These are phyloP conservation scores for Pisolithus sp. DNA, from an alignment of 768 basidiomycete genomes.

Conservation along the genomic window DNA sequence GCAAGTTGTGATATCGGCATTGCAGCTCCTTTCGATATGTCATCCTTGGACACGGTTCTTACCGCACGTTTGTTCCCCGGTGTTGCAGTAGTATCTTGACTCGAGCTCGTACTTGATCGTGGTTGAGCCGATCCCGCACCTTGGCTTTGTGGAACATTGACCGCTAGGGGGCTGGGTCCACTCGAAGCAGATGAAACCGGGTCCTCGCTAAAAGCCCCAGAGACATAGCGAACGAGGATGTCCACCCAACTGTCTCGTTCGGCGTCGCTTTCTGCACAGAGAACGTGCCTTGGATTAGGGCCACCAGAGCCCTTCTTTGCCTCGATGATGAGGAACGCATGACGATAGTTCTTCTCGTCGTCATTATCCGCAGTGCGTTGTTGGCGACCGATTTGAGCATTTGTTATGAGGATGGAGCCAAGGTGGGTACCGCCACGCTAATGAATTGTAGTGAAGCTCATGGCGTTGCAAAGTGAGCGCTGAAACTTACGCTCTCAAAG, in stretches of 20 bases:
- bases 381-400: slow-evolving; percentile 94
- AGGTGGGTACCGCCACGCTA: slow-evolving; percentile 88
- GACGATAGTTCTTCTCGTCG: slow-evolving; percentile 91
- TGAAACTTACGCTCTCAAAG: slow-evolving; percentile 82
- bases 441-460: slow-evolving; percentile 9
- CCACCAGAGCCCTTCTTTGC: slow-evolving; percentile 67
- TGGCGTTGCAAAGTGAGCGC: slow-evolving; percentile 3
- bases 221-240: slow-evolving; percentile 83
- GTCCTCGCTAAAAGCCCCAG: slow-evolving; percentile 75
- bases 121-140: slow-evolving; percentile 34
- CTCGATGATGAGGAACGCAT: slow-evolving; percentile 96
- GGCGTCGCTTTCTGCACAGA: slow-evolving; percentile 93
- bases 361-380: slow-evolving; percentile 58
- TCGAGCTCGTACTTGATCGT: slow-evolving; percentile 53
- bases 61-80: slow-evolving; percentile 28
- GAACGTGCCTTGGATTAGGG: slow-evolving; percentile 75
- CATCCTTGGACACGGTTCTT: slow-evolving; percentile 51
- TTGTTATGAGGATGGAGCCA: slow-evolving; percentile 85
- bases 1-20: slow-evolving; percentile 53
- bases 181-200: slow-evolving; percentile 38
- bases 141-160: slow-evolving; percentile 21
- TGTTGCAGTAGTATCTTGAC: slow-evolving; percentile 19
- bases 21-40: slow-evolving; percentile 47
- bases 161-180: slow-evolving; percentile 23
- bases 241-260: slow-evolving; percentile 96